These are phyloP conservation scores for Metroxylon sagu DNA, from an alignment of 176 grass and related monocot species.

Conservation along the genomic window DNA sequence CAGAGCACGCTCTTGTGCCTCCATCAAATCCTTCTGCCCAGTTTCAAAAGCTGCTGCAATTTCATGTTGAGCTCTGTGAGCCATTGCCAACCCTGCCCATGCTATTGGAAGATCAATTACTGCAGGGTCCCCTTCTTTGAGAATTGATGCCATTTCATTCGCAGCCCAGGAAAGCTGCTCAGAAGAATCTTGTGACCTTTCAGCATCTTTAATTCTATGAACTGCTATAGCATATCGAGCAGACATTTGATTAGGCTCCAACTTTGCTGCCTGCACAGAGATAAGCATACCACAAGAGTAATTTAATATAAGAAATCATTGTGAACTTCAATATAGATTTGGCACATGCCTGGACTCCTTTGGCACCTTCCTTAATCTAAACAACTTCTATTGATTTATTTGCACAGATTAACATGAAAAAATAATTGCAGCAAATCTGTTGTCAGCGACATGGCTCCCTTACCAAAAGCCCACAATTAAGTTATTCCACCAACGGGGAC, in stretches of 20 bases:
- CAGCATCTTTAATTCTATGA: slow-evolving; percentile 90
- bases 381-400: too few species aligned
- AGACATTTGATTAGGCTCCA: slow-evolving; percentile 95
- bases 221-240: slow-evolving; percentile 80
- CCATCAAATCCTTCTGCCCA: slow-evolving; percentile 44
- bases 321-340: not conserved
- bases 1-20: slow-evolving; percentile 67
- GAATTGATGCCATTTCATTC: slow-evolving; percentile 81
- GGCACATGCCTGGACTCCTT: too few species aligned
- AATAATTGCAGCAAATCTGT: too few species aligned
- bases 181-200: slow-evolving; percentile 58
- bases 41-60: slow-evolving; percentile 54
- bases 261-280: slow-evolving; percentile 64
- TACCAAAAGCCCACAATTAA: too few species aligned
- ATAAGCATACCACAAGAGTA: not conserved
- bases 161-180: slow-evolving; percentile 89
- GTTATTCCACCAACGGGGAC: too few species aligned
- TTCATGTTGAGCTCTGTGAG: slow-evolving; percentile 84
- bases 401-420: too few species aligned
- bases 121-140: slow-evolving; percentile 88
- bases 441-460: too few species aligned
- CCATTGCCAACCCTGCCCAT: slow-evolving; percentile 92
- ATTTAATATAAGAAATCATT: not conserved
- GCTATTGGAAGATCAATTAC: slow-evolving; percentile 77
- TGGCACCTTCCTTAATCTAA: too few species aligned